Evolutionary conservation across 78 protist genomes (phyloP).

Genomic region (Chrysochromulina parva): DNA sequence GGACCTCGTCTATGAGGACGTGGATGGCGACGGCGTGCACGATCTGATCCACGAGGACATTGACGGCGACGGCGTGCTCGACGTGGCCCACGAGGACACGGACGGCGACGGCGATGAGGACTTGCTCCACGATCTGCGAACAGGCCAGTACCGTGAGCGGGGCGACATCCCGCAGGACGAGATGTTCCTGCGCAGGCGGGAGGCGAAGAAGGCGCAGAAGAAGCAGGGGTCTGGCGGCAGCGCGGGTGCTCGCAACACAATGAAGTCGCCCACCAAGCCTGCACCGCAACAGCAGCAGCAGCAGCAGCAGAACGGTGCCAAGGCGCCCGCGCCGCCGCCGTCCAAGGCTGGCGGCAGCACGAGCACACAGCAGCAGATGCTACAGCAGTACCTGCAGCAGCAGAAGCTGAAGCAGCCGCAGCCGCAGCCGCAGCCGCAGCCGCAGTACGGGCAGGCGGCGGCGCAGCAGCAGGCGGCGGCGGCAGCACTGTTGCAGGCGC

Average conservation of each 20-base stretch:
- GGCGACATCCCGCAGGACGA: background rate
- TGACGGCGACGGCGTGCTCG: background rate
- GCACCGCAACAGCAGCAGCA: background rate
- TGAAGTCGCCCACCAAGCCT: background rate
- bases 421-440: background rate
- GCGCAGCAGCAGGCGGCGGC: background rate
- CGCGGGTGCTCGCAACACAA: background rate
- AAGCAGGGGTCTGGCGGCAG: background rate
- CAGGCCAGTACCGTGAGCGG: background rate
- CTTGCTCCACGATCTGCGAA: background rate
- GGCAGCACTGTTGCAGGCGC: background rate
- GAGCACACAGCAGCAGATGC: background rate
- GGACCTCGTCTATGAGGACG: background rate
- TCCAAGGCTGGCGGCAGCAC: background rate
- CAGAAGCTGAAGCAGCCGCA: background rate
- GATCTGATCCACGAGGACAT: slow-evolving; percentile 9
- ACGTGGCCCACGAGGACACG: slow-evolving; percentile 3
- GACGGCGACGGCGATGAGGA: slow-evolving; percentile 16
- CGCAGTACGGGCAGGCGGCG: background rate
- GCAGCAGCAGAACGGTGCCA: background rate
- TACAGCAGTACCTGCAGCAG: background rate
- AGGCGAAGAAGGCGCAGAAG: background rate
- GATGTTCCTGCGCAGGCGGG: background rate
- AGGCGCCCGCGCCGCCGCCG: background rate
- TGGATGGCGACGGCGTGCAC: background rate